Evolutionary conservation across 139 green algal species (phyloP).

Genomic region (Edaphochlamys debaryana): DNA sequence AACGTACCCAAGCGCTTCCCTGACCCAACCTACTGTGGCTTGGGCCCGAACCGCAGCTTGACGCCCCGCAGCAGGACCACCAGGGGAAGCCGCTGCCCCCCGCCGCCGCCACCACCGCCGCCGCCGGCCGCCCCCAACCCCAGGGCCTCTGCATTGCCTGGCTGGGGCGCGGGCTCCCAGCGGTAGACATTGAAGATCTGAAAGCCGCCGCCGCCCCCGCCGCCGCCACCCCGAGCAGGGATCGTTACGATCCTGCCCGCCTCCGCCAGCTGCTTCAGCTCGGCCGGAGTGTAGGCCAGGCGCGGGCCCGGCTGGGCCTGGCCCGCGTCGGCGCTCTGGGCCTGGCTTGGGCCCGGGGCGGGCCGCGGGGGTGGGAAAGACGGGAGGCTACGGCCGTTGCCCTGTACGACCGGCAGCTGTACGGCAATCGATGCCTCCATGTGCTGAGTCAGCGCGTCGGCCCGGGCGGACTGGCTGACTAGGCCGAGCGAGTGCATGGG

Average conservation of each 20-base stretch:
- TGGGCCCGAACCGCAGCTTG: constrained; percentile 13
- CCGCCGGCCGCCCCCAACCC: neutral
- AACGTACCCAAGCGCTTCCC: neutral
- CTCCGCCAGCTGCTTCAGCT: neutral
- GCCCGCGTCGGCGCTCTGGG: neutral
- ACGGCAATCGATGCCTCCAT: neutral
- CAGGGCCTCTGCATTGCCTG: no score
- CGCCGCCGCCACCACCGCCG: neutral
- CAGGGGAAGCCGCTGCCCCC: neutral
- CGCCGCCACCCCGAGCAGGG: no score
- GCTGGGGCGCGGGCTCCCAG: neutral
- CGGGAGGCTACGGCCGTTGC: no score
- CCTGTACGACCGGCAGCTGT: neutral
- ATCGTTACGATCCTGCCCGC: neutral
- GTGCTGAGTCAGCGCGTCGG: constrained; percentile 5
- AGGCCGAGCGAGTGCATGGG: constrained; percentile 3
- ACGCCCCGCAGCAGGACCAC: constrained; percentile 17
- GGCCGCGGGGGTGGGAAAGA: neutral
- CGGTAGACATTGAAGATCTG: neutral
- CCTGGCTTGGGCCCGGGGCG: neutral
- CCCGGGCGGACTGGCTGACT: neutral
- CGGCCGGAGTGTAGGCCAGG: neutral
- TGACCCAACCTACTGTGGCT: neutral
- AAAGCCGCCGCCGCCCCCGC: neutral
- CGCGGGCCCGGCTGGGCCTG: neutral